Conservation (phyloP, 192 early-diverging fungal species). For the Chytriomyces confervae region DNA sequence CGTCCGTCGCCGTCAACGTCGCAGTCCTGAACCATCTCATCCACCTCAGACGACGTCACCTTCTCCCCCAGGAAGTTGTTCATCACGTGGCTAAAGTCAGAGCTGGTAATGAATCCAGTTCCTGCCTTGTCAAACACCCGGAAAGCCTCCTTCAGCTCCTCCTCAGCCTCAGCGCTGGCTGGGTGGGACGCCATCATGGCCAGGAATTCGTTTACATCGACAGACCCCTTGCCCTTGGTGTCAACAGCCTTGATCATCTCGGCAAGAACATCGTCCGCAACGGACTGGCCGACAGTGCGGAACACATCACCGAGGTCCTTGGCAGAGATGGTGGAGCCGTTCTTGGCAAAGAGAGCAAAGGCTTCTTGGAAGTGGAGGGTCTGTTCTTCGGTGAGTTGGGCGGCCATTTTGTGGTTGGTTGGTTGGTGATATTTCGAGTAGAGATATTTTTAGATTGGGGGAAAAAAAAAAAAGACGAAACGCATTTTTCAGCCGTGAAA, state of each 20-base stretch:
- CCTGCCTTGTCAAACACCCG: constrained; percentile 94
- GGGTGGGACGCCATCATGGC: constrained; percentile 81
- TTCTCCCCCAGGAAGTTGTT: constrained; percentile 76
- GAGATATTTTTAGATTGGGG: no score
- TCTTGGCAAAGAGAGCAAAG: constrained; percentile 37
- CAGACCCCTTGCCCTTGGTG: constrained; percentile 90
- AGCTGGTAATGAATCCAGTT: constrained; percentile 85
- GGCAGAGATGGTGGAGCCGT: constrained; percentile 88
- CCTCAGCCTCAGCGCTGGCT: constrained; percentile 80
- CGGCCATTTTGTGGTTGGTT: constrained; percentile 4
- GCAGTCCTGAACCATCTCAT: constrained; percentile 61
- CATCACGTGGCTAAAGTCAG: constrained; percentile 88
- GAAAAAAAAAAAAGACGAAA: no score
- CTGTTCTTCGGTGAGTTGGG: not conserved
- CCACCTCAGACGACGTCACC: constrained; percentile 75
- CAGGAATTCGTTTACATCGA: constrained; percentile 92
- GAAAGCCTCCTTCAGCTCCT: constrained; percentile 94
- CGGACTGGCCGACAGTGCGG: constrained; percentile 71
- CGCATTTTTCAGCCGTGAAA: no score
- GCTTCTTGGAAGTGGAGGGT: constrained; percentile 16
- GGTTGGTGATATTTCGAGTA: no score
- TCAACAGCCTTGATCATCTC: constrained; percentile 95
- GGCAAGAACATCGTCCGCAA: constrained; percentile 85
- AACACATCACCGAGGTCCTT: constrained; percentile 16
- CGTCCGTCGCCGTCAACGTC: constrained; percentile 84